A percentile compares a stretch with the other conserved stretches of the same genome.
Conservation (phyloP, 108 stramenopile species). For the Skeletonema menzelii region DNA sequence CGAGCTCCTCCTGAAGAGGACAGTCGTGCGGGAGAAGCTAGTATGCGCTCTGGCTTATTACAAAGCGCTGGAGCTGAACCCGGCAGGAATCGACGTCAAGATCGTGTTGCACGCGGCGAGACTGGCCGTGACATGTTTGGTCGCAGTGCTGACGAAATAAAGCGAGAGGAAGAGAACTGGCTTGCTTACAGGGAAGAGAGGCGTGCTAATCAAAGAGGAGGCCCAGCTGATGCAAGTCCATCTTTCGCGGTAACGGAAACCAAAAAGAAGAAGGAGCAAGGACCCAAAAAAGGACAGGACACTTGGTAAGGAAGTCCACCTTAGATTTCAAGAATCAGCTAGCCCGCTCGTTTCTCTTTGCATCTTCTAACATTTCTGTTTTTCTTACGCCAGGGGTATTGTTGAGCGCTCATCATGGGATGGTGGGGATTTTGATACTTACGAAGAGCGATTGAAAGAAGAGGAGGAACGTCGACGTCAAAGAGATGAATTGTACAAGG, state of each 20-base stretch:
- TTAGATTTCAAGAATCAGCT: background rate
- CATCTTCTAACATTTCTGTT: background rate
- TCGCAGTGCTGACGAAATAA: conserved; percentile 46
- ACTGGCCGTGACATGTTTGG: conserved; percentile 53
- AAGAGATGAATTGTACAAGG: conserved; percentile 34
- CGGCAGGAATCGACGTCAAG: conserved; percentile 68
- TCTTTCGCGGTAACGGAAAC: conserved; percentile 1
- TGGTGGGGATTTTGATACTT: conserved; percentile 32
- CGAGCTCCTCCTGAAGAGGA: conserved; percentile 26
- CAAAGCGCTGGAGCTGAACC: conserved; percentile 40
- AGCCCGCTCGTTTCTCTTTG: background rate
- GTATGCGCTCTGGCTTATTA: conserved; percentile 32
- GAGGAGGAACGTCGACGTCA: conserved; percentile 22
- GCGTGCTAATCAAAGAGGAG: conserved; percentile 41
- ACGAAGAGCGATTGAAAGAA: conserved; percentile 20
- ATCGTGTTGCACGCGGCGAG: conserved; percentile 60
- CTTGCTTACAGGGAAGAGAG: conserved; percentile 72
- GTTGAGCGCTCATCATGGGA: conserved; percentile 42
- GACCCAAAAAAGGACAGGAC: conserved; percentile 23
- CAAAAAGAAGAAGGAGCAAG: conserved; percentile 27
- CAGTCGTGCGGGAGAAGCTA: conserved; percentile 1
- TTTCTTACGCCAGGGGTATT: conserved; percentile 23
- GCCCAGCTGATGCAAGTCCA: conserved; percentile 13
- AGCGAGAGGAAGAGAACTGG: conserved; percentile 71
- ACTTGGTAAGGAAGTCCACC: conserved; percentile 26